Evolutionary conservation across 495 filamentous ascomycete genomes (phyloP).

Genomic region (Penicillium nucicola): DNA sequence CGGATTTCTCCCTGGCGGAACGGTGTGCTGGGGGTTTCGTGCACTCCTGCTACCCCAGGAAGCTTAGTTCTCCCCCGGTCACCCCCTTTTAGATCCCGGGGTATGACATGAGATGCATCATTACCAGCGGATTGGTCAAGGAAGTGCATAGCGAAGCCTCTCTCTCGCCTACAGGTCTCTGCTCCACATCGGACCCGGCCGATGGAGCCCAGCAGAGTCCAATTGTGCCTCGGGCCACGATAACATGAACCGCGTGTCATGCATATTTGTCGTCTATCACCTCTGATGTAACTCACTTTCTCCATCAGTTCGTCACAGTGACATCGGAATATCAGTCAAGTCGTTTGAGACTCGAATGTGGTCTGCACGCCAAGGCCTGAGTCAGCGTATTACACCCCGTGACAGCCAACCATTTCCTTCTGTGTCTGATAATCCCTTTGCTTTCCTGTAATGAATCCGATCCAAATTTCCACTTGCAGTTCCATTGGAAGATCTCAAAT

Average conservation of each 20-base stretch:
- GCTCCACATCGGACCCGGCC: constrained; percentile 15
- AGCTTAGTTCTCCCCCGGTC: neutral
- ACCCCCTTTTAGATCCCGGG: neutral
- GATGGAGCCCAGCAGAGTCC: neutral
- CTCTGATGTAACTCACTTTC: no score
- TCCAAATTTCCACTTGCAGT: no score
- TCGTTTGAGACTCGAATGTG: no score
- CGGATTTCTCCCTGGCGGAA: constrained; percentile 54
- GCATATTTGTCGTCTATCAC: constrained; percentile 5
- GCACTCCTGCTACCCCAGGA: constrained; percentile 36
- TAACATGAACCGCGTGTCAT: constrained; percentile 3
- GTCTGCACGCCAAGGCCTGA: no score
- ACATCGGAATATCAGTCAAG: neutral
- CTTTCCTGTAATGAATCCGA: no score
- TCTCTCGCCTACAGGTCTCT: neutral
- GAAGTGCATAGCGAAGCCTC: neutral
- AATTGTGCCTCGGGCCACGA: constrained; percentile 2
- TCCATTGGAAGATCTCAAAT: no score
- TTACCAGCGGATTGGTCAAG: neutral
- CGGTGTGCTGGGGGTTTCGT: neutral
- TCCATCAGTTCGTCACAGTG: no score
- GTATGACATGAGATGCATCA: neutral
- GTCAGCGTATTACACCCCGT: no score
- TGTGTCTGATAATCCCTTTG: no score
- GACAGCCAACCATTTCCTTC: no score